phyloP scores from a whole-genome alignment of 352 stramenopile species.

The Globisporangium sylvaticum region DNA sequence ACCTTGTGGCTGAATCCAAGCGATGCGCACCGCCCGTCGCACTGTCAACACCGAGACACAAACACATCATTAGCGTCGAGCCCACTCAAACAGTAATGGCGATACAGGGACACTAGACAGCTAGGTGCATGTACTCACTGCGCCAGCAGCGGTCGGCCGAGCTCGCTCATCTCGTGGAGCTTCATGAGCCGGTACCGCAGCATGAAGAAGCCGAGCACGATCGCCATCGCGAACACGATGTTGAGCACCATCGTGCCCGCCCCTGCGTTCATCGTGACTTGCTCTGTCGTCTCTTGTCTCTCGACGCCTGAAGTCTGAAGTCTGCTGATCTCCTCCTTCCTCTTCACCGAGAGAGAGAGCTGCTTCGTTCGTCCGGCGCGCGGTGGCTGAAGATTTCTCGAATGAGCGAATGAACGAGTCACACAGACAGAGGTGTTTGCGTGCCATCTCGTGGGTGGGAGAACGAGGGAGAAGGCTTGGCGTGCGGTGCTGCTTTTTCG shows the following conservation, averaged over 20 bases:
- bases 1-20: slow-evolving; percentile 43
- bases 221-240: slow-evolving; percentile 33
- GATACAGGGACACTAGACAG: not conserved
- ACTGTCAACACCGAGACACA: slow-evolving; percentile 16
- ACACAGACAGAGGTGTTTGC: not conserved
- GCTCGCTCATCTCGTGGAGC: slow-evolving; percentile 41
- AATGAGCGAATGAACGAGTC: not conserved
- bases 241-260: slow-evolving; percentile 35
- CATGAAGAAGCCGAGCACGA: slow-evolving; percentile 48
- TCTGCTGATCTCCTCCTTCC: not conserved
- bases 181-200: slow-evolving; percentile 42
- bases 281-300: not conserved
- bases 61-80: not conserved
- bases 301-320: too few species aligned
- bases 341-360: not conserved
- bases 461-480: not conserved
- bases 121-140: slow-evolving; percentile 37
- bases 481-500: not conserved
- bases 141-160: slow-evolving; percentile 46
- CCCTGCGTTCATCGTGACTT: not conserved
- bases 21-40: slow-evolving; percentile 32
- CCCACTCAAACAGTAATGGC: not conserved
- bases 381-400: not conserved
- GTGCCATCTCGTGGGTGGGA: not conserved
- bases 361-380: not conserved